A percentile compares a stretch with the other conserved stretches of the same genome.
These are phyloP conservation scores for Dichomitus squalens DNA, from an alignment of 1,284 basidiomycete species.

Conservation along the genomic window DNA sequence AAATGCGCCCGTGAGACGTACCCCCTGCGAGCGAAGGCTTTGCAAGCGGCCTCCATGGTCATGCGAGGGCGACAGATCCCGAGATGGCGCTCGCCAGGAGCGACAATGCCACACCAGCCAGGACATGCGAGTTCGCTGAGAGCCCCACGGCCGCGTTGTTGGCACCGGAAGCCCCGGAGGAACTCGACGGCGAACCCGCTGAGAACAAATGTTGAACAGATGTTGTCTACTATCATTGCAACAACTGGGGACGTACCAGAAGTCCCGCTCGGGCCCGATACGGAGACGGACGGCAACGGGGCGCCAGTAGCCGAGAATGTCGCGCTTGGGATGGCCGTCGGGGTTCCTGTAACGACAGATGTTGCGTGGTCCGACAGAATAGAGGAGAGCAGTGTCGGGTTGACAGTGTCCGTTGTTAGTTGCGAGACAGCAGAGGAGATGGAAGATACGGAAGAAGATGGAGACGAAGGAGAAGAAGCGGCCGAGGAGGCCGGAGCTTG, in stretches of 20 bases:
- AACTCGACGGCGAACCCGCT: not conserved
- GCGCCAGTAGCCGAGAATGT: constrained; percentile 21
- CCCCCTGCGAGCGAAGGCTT: not conserved
- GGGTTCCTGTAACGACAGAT: constrained; percentile 15
- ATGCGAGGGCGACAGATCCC: constrained; percentile 11
- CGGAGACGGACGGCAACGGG: constrained; percentile 17
- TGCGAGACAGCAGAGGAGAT: not conserved
- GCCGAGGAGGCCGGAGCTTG: constrained; percentile 18
- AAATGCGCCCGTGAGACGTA: not conserved
- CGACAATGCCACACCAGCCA: constrained; percentile 6
- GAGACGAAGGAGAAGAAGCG: constrained; percentile 4
- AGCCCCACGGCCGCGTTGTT: constrained; percentile 1
- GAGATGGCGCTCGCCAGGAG: constrained; percentile 11
- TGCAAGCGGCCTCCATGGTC: not conserved
- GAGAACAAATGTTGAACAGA: not conserved
- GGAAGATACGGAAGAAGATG: constrained; percentile 5
- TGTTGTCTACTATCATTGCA: not conserved
- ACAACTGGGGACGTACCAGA: not conserved
- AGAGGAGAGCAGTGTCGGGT: constrained; percentile 2
- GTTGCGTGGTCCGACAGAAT: not conserved
- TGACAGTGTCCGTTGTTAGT: not conserved
- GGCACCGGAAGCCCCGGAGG: not conserved
- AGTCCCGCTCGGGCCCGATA: not conserved
- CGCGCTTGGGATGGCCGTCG: constrained; percentile 23
- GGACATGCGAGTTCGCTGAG: not conserved